These are phyloP conservation scores for Boletellus deceptivus DNA, from an alignment of 1,284 basidiomycete species.

Conservation along the genomic window DNA sequence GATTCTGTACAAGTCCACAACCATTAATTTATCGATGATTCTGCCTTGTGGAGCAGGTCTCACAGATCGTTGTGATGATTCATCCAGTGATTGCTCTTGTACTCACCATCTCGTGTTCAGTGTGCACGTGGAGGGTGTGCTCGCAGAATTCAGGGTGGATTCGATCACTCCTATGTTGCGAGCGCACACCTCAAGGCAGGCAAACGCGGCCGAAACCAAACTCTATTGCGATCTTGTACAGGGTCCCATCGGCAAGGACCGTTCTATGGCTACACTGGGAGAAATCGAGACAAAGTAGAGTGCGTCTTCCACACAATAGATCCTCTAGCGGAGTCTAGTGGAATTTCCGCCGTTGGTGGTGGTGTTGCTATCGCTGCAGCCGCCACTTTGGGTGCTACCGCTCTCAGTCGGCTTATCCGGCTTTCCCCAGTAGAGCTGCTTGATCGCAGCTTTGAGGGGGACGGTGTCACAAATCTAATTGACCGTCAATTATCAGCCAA, in stretches of 20 bases:
- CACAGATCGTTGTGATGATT: background rate
- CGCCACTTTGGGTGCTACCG: background rate
- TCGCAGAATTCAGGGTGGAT: background rate
- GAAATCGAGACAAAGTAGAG: background rate
- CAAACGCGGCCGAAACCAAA: background rate
- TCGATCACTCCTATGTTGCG: no score
- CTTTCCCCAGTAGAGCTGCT: conserved; percentile 16
- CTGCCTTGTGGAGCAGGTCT: conserved; percentile 2
- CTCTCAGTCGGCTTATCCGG: accelerated
- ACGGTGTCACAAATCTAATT: conserved; percentile 4
- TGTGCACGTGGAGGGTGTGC: background rate
- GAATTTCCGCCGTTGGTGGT: background rate
- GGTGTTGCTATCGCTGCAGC: background rate
- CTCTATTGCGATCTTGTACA: background rate
- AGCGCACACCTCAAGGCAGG: background rate
- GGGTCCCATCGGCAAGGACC: background rate
- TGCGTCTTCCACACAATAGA: background rate
- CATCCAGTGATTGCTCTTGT: background rate
- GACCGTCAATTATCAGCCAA: conserved; percentile 2
- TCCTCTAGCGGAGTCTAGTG: background rate
- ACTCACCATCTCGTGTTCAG: background rate
- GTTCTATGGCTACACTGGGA: conserved; percentile 11
- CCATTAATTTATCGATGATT: background rate
- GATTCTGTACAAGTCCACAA: background rate
- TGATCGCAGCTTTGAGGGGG: conserved; percentile 5